phyloP scores from a whole-genome alignment of 768 basidiomycete genomes.

The Mycena rebaudengoi region DNA sequence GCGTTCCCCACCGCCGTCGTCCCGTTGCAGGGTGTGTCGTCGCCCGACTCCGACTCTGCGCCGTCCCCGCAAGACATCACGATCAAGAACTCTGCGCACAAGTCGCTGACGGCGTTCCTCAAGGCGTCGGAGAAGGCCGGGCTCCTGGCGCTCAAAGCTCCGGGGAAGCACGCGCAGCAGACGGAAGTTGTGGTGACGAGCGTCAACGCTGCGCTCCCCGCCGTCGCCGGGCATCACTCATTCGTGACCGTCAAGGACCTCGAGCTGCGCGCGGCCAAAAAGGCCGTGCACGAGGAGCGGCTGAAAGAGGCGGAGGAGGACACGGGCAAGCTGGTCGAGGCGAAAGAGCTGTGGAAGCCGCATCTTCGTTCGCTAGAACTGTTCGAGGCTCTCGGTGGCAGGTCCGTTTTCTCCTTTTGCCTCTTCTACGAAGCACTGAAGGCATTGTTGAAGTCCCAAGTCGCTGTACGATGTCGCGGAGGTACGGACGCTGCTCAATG shows the following conservation, averaged over 20 bases:
- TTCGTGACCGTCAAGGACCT: constrained; percentile 51
- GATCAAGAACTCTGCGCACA: constrained; percentile 82
- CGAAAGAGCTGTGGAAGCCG: constrained; percentile 83
- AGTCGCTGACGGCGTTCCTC: constrained; percentile 84
- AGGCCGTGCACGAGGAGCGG: constrained; percentile 61
- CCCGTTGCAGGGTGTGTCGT: constrained; percentile 34
- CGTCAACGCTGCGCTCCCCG: constrained; percentile 17
- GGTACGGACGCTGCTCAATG: constrained; percentile 63
- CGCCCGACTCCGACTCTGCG: constrained; percentile 28
- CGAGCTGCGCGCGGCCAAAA: constrained; percentile 70
- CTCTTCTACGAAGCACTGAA: not conserved
- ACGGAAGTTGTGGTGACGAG: constrained; percentile 64
- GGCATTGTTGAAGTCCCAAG: constrained; percentile 49
- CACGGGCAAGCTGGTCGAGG: constrained; percentile 56
- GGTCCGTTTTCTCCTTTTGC: no score
- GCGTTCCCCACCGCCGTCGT: constrained; percentile 57
- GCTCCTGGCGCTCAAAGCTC: constrained; percentile 76
- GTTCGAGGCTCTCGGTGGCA: constrained; percentile 69
- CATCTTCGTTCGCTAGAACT: constrained; percentile 61
- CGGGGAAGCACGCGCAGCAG: constrained; percentile 53
- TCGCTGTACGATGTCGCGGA: constrained; percentile 65
- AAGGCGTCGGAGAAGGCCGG: constrained; percentile 79
- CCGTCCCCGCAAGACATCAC: constrained; percentile 57
- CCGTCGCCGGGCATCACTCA: constrained; percentile 34
- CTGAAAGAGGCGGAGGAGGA: constrained; percentile 53